Conservation (phyloP, 2,329 filamentous ascomycete genomes). For the Talaromyces verruculosus region DNA sequence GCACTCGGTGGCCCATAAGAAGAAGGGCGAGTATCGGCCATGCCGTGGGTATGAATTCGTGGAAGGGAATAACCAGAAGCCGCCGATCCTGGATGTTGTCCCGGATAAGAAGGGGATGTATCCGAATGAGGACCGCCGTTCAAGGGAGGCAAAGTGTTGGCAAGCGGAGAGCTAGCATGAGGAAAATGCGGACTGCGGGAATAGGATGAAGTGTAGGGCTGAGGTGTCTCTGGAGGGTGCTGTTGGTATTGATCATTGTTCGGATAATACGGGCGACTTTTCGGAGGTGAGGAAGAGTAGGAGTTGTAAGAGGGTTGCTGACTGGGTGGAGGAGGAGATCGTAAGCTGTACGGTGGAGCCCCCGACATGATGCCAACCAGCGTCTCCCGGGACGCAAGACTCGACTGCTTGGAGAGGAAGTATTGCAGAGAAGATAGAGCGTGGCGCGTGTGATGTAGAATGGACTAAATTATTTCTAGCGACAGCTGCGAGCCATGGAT, state of each 20-base stretch:
- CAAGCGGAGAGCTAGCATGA: slow-evolving; percentile 43
- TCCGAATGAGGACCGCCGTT: slow-evolving; percentile 41
- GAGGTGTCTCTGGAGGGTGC: slow-evolving; percentile 45
- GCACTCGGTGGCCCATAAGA: slow-evolving; percentile 38
- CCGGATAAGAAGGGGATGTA: slow-evolving; percentile 37
- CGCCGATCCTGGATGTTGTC: slow-evolving; percentile 32
- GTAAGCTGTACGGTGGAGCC: slow-evolving; percentile 46
- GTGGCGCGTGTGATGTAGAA: not conserved
- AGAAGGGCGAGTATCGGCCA: slow-evolving; percentile 39
- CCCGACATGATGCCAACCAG: slow-evolving; percentile 42
- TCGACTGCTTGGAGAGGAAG: not conserved
- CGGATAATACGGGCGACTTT: slow-evolving; percentile 44
- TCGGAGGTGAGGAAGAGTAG: slow-evolving; percentile 44
- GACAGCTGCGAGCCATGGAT: slow-evolving; percentile 21
- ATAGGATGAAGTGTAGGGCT: slow-evolving; percentile 38
- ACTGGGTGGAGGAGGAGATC: slow-evolving; percentile 45
- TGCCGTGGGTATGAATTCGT: slow-evolving; percentile 38
- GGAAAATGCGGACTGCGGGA: slow-evolving; percentile 44
- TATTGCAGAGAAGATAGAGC: not conserved
- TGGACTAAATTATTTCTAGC: slow-evolving; percentile 16
- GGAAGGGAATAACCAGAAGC: slow-evolving; percentile 36
- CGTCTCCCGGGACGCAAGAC: slow-evolving; percentile 27
- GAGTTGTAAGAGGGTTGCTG: slow-evolving; percentile 36
- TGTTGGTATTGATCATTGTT: slow-evolving; percentile 42
- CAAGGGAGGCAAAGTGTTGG: slow-evolving; percentile 42